Evolutionary conservation across 2,329 filamentous ascomycete genomes (phyloP).

Genomic region (Lasiodiplodia sp.): DNA sequence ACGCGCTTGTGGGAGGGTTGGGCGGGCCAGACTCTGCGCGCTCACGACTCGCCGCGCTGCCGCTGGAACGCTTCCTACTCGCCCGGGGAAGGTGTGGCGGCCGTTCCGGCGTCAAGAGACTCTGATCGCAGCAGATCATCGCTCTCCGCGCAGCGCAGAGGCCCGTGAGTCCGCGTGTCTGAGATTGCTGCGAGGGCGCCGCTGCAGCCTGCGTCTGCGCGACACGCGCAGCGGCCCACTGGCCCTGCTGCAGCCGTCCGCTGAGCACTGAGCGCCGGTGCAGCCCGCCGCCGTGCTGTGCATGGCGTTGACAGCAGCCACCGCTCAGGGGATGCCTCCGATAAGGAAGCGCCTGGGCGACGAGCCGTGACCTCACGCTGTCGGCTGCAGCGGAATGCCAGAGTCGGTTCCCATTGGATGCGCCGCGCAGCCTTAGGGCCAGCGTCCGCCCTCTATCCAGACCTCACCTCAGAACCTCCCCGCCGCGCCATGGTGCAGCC

Average conservation of each 20-base stretch:
- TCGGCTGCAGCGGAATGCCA: slow-evolving; percentile 9
- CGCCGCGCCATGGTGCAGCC: slow-evolving; percentile 9
- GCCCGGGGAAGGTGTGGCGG: slow-evolving; percentile 19
- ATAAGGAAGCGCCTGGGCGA: slow-evolving; percentile 1
- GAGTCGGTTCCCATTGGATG: slow-evolving; percentile 7
- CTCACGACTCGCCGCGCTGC: slow-evolving; percentile 7
- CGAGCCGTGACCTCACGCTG: slow-evolving; percentile 2
- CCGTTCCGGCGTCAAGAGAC: slow-evolving; percentile 27
- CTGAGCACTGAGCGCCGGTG: background rate
- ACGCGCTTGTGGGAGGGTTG: too few species aligned
- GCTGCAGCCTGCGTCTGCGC: slow-evolving; percentile 12
- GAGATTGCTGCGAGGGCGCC: slow-evolving; percentile 19
- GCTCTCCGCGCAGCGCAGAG: background rate
- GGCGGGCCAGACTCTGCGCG: slow-evolving; percentile 7
- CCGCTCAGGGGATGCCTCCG: slow-evolving; percentile 19
- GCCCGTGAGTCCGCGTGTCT: slow-evolving; percentile 26
- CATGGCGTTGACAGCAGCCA: background rate
- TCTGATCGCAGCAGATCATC: slow-evolving; percentile 21
- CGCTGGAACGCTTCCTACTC: slow-evolving; percentile 25
- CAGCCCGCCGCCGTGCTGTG: slow-evolving; percentile 3
- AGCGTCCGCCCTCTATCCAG: slow-evolving; percentile 16
- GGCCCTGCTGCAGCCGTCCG: slow-evolving; percentile 8
- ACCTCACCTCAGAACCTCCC: slow-evolving; percentile 7
- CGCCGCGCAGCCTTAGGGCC: background rate
- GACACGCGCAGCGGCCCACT: slow-evolving; percentile 17